Evolutionary conservation across 495 filamentous ascomycete genomes (phyloP).

Genomic region (Baudoinia panamericana): DNA sequence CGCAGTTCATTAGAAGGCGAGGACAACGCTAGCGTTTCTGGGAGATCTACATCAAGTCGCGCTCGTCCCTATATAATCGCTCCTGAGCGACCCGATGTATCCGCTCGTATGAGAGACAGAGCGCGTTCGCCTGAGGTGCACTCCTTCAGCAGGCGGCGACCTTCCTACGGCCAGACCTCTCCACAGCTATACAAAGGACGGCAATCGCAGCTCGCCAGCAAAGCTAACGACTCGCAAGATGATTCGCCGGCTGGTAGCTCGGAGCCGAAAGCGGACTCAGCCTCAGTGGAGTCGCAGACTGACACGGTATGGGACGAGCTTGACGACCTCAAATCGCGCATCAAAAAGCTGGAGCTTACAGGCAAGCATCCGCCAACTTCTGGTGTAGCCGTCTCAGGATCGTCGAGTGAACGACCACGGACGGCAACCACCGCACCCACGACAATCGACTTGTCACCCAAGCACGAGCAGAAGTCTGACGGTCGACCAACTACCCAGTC

Average conservation of each 20-base stretch:
- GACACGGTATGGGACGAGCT: slow-evolving; percentile 97
- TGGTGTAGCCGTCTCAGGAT: slow-evolving; percentile 60
- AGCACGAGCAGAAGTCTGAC: slow-evolving; percentile 39
- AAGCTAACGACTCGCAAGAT: slow-evolving; percentile 39
- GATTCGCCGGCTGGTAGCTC: slow-evolving; percentile 23
- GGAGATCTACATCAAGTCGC: slow-evolving; percentile 7
- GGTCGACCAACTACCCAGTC: background rate
- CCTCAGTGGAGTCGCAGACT: slow-evolving; percentile 72
- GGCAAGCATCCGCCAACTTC: slow-evolving; percentile 74
- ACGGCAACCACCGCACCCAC: slow-evolving; percentile 92
- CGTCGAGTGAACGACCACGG: slow-evolving; percentile 65
- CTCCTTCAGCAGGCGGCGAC: slow-evolving; percentile 12
- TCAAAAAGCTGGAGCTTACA: slow-evolving; percentile 80
- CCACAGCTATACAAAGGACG: background rate
- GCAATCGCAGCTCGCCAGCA: slow-evolving; percentile 20
- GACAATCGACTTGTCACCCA: slow-evolving; percentile 78
- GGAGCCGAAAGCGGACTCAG: slow-evolving; percentile 37
- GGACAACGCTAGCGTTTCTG: slow-evolving; percentile 9
- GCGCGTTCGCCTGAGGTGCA: slow-evolving; percentile 14
- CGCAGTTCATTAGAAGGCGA: background rate
- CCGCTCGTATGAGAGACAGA: slow-evolving; percentile 3
- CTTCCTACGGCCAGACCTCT: slow-evolving; percentile 11
- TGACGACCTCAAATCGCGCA: slow-evolving; percentile 88
- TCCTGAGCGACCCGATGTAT: background rate
- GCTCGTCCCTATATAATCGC: background rate